phyloP scores from a whole-genome alignment of 345 rosid species.

The Clarkia xantiana region DNA sequence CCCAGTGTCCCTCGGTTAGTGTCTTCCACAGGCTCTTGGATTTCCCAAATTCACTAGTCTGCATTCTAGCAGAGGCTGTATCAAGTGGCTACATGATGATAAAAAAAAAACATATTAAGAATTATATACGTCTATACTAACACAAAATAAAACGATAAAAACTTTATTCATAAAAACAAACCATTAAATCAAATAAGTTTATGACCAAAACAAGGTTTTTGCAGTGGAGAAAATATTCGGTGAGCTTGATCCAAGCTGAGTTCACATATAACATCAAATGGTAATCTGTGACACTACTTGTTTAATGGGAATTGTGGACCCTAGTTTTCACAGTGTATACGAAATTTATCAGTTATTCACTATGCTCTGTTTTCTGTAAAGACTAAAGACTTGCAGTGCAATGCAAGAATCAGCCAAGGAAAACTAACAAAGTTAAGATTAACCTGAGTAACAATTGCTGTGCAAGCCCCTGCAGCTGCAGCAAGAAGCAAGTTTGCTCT shows the following conservation, averaged over 20 bases:
- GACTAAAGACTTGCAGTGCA: background rate
- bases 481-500: conserved; percentile 63
- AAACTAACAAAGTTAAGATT: conserved; percentile 4
- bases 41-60: conserved; percentile 69
- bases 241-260: too few species aligned
- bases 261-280: too few species aligned
- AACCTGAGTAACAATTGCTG: conserved; percentile 58
- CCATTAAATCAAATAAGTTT: too few species aligned
- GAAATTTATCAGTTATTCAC: too few species aligned
- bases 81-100: conserved; percentile 50
- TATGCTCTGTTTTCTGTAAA: too few species aligned
- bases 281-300: too few species aligned
- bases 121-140: background rate
- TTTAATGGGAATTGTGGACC: too few species aligned
- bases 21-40: conserved; percentile 73
- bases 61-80: conserved; percentile 82
- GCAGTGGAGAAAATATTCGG: too few species aligned
- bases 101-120: conserved; percentile 4
- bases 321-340: too few species aligned
- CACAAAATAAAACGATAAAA: too few species aligned
- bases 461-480: conserved; percentile 80
- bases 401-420: background rate
- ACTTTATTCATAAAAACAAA: too few species aligned
- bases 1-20: conserved; percentile 42
- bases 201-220: too few species aligned